Evolutionary conservation across 306 rosid species (phyloP).

Genomic region (Dalbergia cochinchinensis): DNA sequence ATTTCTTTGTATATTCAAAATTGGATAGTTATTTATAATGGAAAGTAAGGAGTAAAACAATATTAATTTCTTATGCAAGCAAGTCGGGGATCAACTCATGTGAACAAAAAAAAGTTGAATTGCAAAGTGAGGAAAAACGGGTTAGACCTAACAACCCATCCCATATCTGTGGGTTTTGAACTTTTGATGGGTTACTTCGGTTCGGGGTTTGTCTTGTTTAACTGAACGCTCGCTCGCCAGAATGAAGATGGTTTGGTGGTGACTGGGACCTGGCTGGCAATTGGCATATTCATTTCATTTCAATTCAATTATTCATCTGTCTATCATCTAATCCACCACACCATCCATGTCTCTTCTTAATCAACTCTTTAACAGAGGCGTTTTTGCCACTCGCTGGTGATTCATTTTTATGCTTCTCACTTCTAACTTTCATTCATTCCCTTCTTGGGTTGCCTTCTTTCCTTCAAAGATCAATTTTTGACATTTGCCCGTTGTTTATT

Average conservation of each 20-base stretch:
- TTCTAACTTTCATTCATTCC: constrained; percentile 17
- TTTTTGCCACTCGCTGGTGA: constrained; percentile 88
- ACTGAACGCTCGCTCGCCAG: background rate
- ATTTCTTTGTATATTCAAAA: no score
- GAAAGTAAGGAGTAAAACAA: no score
- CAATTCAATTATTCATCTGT: background rate
- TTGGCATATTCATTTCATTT: background rate
- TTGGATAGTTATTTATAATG: no score
- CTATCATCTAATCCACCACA: constrained; percentile 36
- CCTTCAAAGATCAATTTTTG: background rate
- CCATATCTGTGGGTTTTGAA: no score
- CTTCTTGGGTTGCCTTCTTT: background rate
- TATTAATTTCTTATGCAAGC: no score
- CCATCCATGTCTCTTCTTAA: constrained; percentile 77
- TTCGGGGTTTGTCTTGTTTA: background rate
- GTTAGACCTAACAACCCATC: background rate
- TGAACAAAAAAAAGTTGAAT: no score
- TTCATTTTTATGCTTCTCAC: constrained; percentile 17
- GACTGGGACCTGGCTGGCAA: background rate
- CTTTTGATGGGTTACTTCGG: background rate
- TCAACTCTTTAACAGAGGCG: constrained; percentile 95
- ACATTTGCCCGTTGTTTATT: background rate
- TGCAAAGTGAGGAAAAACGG: background rate
- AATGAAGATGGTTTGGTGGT: background rate
- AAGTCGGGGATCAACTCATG: no score